A percentile compares a stretch with the other conserved stretches of the same genome.
phyloP scores from a whole-genome alignment of 106 monocot genomes.

The Dioscorea zingiberensis region DNA sequence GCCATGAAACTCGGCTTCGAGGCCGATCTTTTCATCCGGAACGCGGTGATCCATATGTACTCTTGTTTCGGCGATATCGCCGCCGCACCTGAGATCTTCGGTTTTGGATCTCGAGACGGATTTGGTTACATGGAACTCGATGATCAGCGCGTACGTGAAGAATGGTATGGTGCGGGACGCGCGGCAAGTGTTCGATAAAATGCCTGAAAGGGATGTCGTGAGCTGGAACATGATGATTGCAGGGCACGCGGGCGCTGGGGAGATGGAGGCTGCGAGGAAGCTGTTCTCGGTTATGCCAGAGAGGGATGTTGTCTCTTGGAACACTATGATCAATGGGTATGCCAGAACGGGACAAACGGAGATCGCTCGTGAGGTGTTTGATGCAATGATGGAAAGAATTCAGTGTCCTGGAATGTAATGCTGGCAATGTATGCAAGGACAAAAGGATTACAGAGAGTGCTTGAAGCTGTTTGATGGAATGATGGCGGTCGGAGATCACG shows the following conservation, averaged over 20 bases:
- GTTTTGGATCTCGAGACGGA: constrained; percentile 6
- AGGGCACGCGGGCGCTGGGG: constrained; percentile 28
- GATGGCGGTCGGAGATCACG: constrained; percentile 14
- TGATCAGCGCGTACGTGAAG: constrained; percentile 42
- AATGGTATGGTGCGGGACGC: constrained; percentile 29
- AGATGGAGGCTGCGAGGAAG: constrained; percentile 34
- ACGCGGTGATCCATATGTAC: constrained; percentile 59
- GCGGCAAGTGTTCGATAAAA: constrained; percentile 41
- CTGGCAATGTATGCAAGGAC: constrained; percentile 45
- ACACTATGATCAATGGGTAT: constrained; percentile 51
- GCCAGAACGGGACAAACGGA: constrained; percentile 22
- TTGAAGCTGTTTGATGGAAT: constrained; percentile 51
- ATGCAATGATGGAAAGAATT: constrained; percentile 36
- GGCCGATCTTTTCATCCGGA: constrained; percentile 35
- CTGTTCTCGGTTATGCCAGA: constrained; percentile 44
- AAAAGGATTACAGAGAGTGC: constrained; percentile 47
- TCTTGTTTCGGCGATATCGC: constrained; percentile 21
- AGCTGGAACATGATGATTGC: constrained; percentile 61
- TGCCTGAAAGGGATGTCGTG: constrained; percentile 36
- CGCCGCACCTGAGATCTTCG: constrained; percentile 24
- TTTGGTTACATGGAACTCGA: constrained; percentile 49
- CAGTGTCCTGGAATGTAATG: constrained; percentile 73
- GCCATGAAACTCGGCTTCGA: constrained; percentile 26
- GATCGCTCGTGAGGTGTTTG: constrained; percentile 39
- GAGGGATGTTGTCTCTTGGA: constrained; percentile 61